Conservation (phyloP, 2,329 filamentous ascomycete genomes). For the Colletotrichum sp. region DNA sequence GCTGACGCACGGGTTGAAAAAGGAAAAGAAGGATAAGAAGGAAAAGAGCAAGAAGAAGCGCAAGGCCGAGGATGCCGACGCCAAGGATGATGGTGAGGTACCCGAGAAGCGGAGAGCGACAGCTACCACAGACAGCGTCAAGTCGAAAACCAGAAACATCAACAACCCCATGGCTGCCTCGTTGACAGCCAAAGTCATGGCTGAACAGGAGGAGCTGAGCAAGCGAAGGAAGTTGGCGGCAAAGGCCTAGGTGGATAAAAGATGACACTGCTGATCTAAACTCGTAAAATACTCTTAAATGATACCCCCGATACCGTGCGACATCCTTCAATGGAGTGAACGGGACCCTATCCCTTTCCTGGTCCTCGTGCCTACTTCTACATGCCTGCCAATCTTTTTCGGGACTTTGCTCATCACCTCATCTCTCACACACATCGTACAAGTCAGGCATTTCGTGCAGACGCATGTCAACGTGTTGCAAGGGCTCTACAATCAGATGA, state of each 20-base stretch:
- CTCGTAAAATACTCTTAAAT: neutral
- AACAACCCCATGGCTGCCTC: slow-evolving; percentile 88
- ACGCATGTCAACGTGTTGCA: neutral
- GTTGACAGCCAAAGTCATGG: slow-evolving; percentile 83
- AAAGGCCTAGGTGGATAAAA: neutral
- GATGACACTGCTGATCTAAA: neutral
- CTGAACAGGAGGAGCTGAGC: slow-evolving; percentile 83
- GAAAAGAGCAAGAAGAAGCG: slow-evolving; percentile 75
- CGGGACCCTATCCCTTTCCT: neutral
- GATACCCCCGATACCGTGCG: neutral
- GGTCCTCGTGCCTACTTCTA: neutral
- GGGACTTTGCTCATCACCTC: neutral
- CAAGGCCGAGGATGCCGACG: slow-evolving; percentile 61
- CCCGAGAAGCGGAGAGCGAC: slow-evolving; percentile 23
- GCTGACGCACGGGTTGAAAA: slow-evolving; percentile 87
- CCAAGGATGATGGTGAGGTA: slow-evolving; percentile 39
- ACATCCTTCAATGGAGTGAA: neutral
- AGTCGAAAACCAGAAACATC: slow-evolving; percentile 63
- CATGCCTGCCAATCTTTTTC: neutral
- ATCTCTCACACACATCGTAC: neutral
- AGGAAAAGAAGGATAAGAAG: slow-evolving; percentile 62
- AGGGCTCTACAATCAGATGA: neutral
- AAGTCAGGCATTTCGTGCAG: neutral
- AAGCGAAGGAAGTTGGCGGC: slow-evolving; percentile 73
- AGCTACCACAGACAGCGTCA: slow-evolving; percentile 1